Conservation (phyloP, 345 rosid genomes). For the Eucalyptus pauciflora region DNA sequence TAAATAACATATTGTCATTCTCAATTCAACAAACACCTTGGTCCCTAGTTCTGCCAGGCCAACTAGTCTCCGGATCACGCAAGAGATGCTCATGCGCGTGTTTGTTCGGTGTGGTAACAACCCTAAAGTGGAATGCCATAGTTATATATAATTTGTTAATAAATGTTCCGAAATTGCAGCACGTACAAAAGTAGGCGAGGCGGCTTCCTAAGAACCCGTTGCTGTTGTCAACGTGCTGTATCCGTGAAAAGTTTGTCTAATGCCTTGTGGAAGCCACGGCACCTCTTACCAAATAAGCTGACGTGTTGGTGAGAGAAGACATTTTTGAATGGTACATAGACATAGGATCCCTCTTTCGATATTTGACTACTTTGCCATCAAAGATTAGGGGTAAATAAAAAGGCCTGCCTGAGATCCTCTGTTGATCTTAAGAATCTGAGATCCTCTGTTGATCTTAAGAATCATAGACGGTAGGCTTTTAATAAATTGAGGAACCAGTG, state of each 20-base stretch:
- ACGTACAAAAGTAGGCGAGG: neutral
- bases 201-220: neutral
- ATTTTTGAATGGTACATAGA: neutral
- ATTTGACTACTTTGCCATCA: neutral
- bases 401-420: neutral
- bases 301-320: neutral
- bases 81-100: neutral
- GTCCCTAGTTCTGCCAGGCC: neutral
- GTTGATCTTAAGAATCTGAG: neutral
- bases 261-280: neutral
- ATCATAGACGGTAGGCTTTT: neutral
- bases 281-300: neutral
- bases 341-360: neutral
- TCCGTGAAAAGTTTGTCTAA: neutral
- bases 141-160: neutral
- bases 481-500: neutral
- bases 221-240: neutral
- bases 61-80: neutral
- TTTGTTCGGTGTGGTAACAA: neutral
- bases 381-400: neutral
- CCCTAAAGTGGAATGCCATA: neutral
- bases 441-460: neutral
- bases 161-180: neutral
- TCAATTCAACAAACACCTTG: neutral
- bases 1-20: neutral